Evolutionary conservation across 2,329 filamentous ascomycete genomes (phyloP).

Genomic region (Coniochaeta sp.): DNA sequence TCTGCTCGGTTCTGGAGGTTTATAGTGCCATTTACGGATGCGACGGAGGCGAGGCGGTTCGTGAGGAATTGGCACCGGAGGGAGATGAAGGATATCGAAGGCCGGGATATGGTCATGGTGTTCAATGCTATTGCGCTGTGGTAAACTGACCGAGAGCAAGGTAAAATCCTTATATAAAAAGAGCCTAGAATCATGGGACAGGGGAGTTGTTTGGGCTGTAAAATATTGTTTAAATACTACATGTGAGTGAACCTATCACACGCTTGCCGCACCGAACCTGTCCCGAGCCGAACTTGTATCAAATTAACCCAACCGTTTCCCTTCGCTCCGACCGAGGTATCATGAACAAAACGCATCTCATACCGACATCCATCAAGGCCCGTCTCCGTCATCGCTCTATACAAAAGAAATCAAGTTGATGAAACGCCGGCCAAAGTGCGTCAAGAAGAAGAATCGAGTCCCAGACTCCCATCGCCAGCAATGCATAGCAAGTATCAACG

Average conservation of each 20-base stretch:
- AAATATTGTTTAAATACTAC: too few relatives aligned
- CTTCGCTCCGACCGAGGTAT: slow-evolving; percentile 6
- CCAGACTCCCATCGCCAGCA: not conserved
- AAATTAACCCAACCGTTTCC: too few relatives aligned
- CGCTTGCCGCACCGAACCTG: not conserved
- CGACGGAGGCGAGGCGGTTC: slow-evolving; percentile 45
- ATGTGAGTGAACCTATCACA: too few relatives aligned
- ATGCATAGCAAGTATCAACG: not conserved
- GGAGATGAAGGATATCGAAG: slow-evolving; percentile 21
- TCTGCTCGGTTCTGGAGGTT: slow-evolving; percentile 34
- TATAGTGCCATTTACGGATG: slow-evolving; percentile 47
- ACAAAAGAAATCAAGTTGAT: too few relatives aligned
- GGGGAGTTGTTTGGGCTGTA: too few relatives aligned
- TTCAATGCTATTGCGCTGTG: slow-evolving; percentile 21
- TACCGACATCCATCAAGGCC: slow-evolving; percentile 10
- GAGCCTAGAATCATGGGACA: too few relatives aligned
- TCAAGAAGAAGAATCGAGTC: not conserved
- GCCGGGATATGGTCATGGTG: slow-evolving; percentile 13
- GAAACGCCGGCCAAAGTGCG: not conserved
- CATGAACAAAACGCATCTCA: not conserved
- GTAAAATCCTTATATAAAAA: too few relatives aligned
- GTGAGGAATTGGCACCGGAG: slow-evolving; percentile 36
- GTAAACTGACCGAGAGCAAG: slow-evolving; percentile 7
- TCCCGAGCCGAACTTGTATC: too few relatives aligned
- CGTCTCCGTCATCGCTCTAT: not conserved